A percentile compares a stretch with the other conserved stretches of the same genome.
phyloP scores from a whole-genome alignment of 208 protist genomes.

The Novymonas esmeraldas region DNA sequence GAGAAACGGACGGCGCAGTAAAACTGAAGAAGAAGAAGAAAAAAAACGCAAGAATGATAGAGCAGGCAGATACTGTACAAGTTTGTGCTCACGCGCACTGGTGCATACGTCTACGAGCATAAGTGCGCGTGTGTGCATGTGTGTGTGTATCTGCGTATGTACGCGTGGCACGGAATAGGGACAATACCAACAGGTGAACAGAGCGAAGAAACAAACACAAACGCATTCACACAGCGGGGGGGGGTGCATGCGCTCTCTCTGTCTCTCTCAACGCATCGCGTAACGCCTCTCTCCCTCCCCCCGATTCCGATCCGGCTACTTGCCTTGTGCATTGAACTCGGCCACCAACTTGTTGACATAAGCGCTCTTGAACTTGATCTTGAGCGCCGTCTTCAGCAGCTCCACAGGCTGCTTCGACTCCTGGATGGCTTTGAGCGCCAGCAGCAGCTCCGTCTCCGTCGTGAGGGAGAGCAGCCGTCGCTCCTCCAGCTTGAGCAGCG shows the following conservation, averaged over 20 bases:
- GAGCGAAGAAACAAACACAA: neutral
- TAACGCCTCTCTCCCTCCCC: too few relatives aligned
- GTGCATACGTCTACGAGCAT: too few relatives aligned
- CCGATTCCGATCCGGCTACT: neutral
- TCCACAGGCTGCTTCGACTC: conserved; percentile 58
- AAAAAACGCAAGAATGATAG: too few relatives aligned
- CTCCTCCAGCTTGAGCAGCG: conserved; percentile 72
- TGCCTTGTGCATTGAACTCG: conserved; percentile 21
- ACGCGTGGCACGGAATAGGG: too few relatives aligned
- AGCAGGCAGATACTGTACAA: too few relatives aligned
- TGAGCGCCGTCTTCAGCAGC: conserved; percentile 57
- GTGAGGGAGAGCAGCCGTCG: conserved; percentile 36
- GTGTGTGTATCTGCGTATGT: neutral
- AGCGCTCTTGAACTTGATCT: conserved; percentile 72
- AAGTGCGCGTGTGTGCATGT: neutral
- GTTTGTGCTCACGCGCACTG: too few relatives aligned
- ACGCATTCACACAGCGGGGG: neutral
- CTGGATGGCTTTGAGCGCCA: conserved; percentile 64
- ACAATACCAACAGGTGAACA: neutral
- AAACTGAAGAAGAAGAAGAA: too few relatives aligned
- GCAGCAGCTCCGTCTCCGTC: conserved; percentile 60
- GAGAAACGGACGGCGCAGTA: too few relatives aligned
- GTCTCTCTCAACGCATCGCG: too few relatives aligned
- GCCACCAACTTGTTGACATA: conserved; percentile 33
- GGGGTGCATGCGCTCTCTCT: too few relatives aligned